Base-by-base conservation (phyloP, 768 basidiomycete genomes). In the Naganishia onofrii region DNA sequence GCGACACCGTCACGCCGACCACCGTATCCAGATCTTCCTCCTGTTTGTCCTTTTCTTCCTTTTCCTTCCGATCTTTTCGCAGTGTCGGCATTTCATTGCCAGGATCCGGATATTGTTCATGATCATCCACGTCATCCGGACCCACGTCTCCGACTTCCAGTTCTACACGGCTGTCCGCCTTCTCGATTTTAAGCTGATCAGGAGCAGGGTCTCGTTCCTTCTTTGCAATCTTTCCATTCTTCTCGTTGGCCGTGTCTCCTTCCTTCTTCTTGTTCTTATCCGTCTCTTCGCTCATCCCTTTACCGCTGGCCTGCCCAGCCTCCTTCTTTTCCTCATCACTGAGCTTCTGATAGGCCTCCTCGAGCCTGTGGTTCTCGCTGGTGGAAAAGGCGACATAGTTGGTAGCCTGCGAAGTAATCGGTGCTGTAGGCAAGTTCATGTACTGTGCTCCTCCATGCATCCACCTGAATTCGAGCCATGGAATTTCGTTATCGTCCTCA, bases 371-470 rank as follows among this genome's bases (percentile, higher is more conserved):
- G 3, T 75, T 76, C 71, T 81, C 79, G 19, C 67, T 66, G 0
- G 26, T 42, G 4, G 75, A 75, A 56, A 81, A 81, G 2, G 79
- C 72, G 36, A 76, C 76, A 75, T 81, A 81, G 0, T 75, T 66
- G 28, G 60, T 57, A 8, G 77, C 76, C 7, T 76, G 74, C 29
- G 76, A 65, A 4, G 79, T 79, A 34, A 81, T 75, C 8, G 79
- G 79, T 32, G 71, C 78, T 2, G 77, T 71, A 1, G 76, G 75
- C 4, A 81, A 74, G 69, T 76, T 75, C 36, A 81, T 75, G 58
- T 78, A 74, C 67, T 78, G 77, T 5, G 79, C 74, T 1, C 79
- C 79, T 17, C 76, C 77, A 67, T 81, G 79, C 21, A 78, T 75
- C 79, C 79, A 81, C 21, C 68, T 42, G 44, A 51, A 63, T 28